phyloP scores from a whole-genome alignment of 129 eudicot species.

The Ambrosia artemisiifolia region DNA sequence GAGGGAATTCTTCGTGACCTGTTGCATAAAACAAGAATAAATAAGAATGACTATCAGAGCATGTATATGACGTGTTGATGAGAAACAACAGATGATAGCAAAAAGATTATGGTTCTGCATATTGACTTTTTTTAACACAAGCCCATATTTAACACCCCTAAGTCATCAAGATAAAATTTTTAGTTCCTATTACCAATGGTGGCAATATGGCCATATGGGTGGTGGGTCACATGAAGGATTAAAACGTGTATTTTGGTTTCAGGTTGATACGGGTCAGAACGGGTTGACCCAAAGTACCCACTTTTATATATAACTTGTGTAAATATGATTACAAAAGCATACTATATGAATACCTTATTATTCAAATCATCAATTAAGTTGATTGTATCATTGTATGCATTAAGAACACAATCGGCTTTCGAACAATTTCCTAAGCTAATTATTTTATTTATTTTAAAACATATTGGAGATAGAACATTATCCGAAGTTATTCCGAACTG shows the following conservation, averaged over 20 bases:
- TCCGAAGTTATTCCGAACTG: no score
- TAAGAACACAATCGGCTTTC: neutral
- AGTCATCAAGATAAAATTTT: neutral
- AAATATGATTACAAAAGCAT: no score
- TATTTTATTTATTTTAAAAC: neutral
- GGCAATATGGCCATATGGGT: neutral
- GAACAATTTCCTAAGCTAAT: neutral
- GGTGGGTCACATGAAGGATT: neutral
- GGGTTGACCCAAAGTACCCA: neutral
- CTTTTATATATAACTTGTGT: neutral
- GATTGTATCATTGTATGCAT: neutral
- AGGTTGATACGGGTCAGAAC: neutral
- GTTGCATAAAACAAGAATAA: slow-evolving; percentile 31
- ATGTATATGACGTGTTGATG: slow-evolving; percentile 6
- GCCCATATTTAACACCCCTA: neutral
- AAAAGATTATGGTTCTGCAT: neutral
- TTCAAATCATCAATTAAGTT: neutral
- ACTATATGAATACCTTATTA: neutral
- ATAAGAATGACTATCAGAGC: slow-evolving; percentile 12
- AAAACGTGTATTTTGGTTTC: neutral
- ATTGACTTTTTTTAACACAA: neutral
- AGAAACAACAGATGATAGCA: slow-evolving; percentile 7
- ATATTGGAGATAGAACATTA: neutral
- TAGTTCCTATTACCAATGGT: neutral
- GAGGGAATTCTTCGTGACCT: slow-evolving; percentile 82